phyloP scores from a whole-genome alignment of 2,329 filamentous ascomycete genomes.

The Canariomyces notabilis region DNA sequence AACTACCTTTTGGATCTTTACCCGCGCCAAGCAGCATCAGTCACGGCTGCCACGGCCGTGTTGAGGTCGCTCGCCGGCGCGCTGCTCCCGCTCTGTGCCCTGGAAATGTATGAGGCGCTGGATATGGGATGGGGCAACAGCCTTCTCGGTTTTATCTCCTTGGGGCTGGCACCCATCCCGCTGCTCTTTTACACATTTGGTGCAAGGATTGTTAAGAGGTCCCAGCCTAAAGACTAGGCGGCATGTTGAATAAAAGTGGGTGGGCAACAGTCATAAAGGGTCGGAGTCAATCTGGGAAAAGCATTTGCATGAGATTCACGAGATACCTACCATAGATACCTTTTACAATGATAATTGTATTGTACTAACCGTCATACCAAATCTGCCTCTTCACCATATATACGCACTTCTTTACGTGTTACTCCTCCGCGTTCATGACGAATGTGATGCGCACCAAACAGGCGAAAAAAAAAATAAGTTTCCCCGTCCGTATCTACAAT shows the following conservation, averaged over 20 bases:
- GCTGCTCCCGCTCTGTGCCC: conserved; percentile 35
- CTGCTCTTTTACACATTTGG: conserved; percentile 36
- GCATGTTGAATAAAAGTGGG: too few relatives aligned
- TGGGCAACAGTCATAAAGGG: too few relatives aligned
- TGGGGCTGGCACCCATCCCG: conserved; percentile 35
- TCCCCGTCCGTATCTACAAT: background rate
- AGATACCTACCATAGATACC: too few relatives aligned
- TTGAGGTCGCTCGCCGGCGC: conserved; percentile 36
- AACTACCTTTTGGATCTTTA: conserved; percentile 59
- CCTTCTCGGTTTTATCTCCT: conserved; percentile 36
- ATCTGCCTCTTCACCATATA: too few relatives aligned
- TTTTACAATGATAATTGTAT: too few relatives aligned
- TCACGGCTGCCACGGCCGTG: conserved; percentile 35
- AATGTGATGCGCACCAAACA: too few relatives aligned
- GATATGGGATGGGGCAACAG: conserved; percentile 42
- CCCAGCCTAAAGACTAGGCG: conserved; percentile 6
- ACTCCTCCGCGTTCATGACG: too few relatives aligned
- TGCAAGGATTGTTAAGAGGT: conserved; percentile 28
- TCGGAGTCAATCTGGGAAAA: too few relatives aligned
- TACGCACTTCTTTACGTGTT: too few relatives aligned
- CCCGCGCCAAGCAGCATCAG: conserved; percentile 35
- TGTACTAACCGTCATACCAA: too few relatives aligned
- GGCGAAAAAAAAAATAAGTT: background rate
- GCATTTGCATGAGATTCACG: too few relatives aligned
- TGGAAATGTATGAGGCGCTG: conserved; percentile 35